These are phyloP conservation scores for Peronospora farinosa DNA, from an alignment of 352 stramenopile genomes.

Conservation along the genomic window DNA sequence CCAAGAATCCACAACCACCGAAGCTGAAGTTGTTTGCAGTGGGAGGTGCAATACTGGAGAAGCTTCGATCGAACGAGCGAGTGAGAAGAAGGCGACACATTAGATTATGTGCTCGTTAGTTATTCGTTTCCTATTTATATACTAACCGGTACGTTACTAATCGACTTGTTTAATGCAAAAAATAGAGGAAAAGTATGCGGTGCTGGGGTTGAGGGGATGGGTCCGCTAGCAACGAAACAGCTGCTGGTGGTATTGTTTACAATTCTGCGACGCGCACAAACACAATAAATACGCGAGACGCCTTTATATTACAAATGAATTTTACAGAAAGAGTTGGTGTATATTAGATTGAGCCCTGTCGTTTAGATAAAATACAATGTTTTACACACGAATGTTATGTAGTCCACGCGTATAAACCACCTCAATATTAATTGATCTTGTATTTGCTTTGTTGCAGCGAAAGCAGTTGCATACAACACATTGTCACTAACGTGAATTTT, in stretches of 20 bases:
- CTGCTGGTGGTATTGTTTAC: no score
- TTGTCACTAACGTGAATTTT: no score
- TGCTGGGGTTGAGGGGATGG: conserved; percentile 61
- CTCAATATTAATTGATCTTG: conserved; percentile 8
- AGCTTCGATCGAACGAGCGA: conserved; percentile 2
- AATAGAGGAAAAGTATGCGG: conserved; percentile 43
- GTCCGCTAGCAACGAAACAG: conserved; percentile 2
- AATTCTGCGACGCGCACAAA: no score
- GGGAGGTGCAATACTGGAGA: conserved; percentile 9
- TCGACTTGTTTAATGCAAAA: neutral
- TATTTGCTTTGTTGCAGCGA: neutral
- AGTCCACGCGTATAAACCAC: no score
- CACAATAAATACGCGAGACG: no score
- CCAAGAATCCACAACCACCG: conserved; percentile 71
- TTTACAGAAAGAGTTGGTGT: no score
- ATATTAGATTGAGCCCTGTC: no score
- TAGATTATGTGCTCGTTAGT: neutral
- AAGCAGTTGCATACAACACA: no score
- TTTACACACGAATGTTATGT: no score
- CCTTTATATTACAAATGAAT: no score
- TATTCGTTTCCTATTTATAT: neutral
- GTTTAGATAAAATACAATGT: no score
- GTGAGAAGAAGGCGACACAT: neutral
- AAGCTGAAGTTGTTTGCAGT: conserved; percentile 58
- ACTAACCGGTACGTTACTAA: neutral